Percentiles rank a stretch among this genome's conserved stretches.
Conservation (phyloP, 345 rosid species). For the Brassica rapa region DNA sequence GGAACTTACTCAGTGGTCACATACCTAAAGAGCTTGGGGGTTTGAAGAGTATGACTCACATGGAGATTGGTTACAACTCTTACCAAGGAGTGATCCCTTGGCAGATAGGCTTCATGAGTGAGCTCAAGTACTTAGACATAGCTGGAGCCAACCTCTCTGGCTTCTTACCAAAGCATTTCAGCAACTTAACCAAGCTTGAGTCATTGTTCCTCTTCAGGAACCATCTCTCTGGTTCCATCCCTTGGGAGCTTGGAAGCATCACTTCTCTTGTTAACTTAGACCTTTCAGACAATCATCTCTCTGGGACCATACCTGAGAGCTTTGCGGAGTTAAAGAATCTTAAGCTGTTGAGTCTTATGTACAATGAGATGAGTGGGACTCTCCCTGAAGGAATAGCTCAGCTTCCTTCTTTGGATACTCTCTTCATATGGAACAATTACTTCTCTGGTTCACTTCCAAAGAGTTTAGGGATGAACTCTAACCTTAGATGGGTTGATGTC, state of each 20-base stretch:
- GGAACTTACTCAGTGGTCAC: conserved; percentile 62
- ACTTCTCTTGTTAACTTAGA: conserved; percentile 67
- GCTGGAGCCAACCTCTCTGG: conserved; percentile 88
- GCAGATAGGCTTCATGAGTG: conserved; percentile 76
- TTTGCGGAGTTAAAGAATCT: conserved; percentile 73
- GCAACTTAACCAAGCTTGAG: conserved; percentile 78
- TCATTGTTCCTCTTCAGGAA: conserved; percentile 86
- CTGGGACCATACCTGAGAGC: conserved; percentile 80
- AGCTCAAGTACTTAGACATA: conserved; percentile 79
- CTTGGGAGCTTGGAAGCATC: conserved; percentile 66
- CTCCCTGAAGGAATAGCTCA: conserved; percentile 68
- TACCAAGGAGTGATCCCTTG: conserved; percentile 76
- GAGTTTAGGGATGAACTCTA: conserved; percentile 71
- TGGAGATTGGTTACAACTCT: conserved; percentile 94
- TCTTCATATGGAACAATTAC: conserved; percentile 84
- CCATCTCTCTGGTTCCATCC: conserved; percentile 64
- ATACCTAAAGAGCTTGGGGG: conserved; percentile 76
- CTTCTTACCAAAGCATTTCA: conserved; percentile 62
- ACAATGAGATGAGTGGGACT: conserved; percentile 80
- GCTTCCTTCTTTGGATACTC: conserved; percentile 80
- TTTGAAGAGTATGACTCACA: conserved; percentile 65
- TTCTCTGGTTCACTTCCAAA: conserved; percentile 80
- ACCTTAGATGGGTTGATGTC: conserved; percentile 85
- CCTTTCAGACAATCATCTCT: conserved; percentile 75
- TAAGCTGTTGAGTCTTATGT: conserved; percentile 75